These are phyloP conservation scores for Podospora pseudopauciseta DNA, from an alignment of 495 filamentous ascomycete species.

Conservation along the genomic window DNA sequence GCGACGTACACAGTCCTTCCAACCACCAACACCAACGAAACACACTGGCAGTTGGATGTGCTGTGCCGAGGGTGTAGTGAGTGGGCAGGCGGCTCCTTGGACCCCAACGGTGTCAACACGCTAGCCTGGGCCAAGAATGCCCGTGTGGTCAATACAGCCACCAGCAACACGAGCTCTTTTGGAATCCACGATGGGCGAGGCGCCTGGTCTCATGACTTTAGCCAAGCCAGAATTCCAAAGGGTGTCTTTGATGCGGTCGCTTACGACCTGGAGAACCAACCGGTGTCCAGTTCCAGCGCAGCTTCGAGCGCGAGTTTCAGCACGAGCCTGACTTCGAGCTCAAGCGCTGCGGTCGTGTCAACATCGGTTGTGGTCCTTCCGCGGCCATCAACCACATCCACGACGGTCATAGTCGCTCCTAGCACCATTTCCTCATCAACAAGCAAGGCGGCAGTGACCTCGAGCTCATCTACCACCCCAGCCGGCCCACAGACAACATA, in stretches of 20 bases:
- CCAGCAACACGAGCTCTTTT: constrained; percentile 30
- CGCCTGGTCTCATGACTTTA: constrained; percentile 29
- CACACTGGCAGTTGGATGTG: constrained; percentile 49
- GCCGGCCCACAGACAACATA: background rate
- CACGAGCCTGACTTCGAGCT: background rate
- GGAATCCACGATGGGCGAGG: constrained; percentile 28
- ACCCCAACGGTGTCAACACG: constrained; percentile 31
- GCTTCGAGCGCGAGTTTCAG: background rate
- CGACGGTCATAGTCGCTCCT: background rate
- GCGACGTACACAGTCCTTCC: constrained; percentile 44
- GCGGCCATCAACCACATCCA: background rate
- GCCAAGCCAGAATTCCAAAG: constrained; percentile 27
- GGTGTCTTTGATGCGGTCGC: constrained; percentile 32
- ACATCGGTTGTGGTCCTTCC: background rate
- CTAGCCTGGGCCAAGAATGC: constrained; percentile 31
- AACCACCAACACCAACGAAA: constrained; percentile 42
- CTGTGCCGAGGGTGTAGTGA: constrained; percentile 45
- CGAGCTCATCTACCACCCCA: background rate
- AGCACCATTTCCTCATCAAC: background rate
- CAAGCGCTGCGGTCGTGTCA: background rate
- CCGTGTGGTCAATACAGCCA: constrained; percentile 16
- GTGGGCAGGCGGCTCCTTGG: constrained; percentile 30
- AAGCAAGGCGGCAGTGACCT: background rate
- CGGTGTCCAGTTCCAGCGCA: background rate
- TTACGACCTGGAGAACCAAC: constrained; percentile 17